Conservation (phyloP, 2,329 filamentous ascomycete species). For the Colletotrichum liaoningense region DNA sequence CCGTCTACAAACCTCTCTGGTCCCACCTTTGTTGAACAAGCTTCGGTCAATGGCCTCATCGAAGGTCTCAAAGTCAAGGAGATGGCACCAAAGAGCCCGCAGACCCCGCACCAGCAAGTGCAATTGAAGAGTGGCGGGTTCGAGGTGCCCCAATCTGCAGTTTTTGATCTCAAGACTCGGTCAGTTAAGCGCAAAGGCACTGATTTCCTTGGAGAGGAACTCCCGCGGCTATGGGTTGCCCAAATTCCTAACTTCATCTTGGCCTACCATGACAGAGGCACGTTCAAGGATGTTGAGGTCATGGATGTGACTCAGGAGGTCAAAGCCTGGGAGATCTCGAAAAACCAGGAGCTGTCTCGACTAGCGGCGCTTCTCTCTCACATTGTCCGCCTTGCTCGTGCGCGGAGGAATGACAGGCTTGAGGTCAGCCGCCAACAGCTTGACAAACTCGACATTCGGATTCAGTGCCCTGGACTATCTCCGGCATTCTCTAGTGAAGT, state of each 20-base stretch:
- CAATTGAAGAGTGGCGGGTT: conserved; percentile 38
- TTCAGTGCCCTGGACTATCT: conserved; percentile 11
- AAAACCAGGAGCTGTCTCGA: conserved; percentile 43
- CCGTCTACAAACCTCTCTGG: no score
- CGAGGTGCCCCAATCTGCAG: conserved; percentile 42
- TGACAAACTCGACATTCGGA: neutral
- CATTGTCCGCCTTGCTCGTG: conserved; percentile 22
- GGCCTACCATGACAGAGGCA: conserved; percentile 51
- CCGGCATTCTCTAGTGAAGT: conserved; percentile 4
- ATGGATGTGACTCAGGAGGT: conserved; percentile 45
- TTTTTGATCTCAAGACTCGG: conserved; percentile 60
- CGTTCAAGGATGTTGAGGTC: conserved; percentile 50
- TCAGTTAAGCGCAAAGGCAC: conserved; percentile 40
- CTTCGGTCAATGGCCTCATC: neutral
- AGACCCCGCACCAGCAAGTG: neutral
- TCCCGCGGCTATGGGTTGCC: conserved; percentile 55
- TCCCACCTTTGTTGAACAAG: neutral
- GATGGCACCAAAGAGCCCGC: neutral
- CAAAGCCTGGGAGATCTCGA: conserved; percentile 49
- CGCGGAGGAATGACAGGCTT: neutral
- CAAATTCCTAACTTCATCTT: conserved; percentile 54
- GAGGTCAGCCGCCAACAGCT: conserved; percentile 20
- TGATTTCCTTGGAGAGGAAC: conserved; percentile 47
- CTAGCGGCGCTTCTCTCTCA: conserved; percentile 42
- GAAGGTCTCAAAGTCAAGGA: neutral